Base-by-base conservation (phyloP, 768 basidiomycete species). In the Hericium rajendrae region DNA sequence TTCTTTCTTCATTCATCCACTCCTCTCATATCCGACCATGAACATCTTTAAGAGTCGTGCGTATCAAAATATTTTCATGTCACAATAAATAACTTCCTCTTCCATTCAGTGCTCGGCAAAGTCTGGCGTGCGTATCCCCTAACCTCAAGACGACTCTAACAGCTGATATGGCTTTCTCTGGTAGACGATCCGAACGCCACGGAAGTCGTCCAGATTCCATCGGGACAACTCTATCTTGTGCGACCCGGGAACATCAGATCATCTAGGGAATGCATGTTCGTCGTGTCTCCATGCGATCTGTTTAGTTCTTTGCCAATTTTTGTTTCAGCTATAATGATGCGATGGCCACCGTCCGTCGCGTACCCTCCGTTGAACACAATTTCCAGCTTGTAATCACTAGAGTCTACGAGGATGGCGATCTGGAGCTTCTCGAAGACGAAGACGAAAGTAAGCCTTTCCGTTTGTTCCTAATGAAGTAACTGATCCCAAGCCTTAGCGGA, bases 201-300 rank as follows among this genome's bases (percentile, higher is more conserved):
- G 37, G 95, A 98, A 72, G 88, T 98, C 41, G 91, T 94, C 52
- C 94, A 95, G 74, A 91, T 97, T 58, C 86, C 90, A 20, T 84
- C 86, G 38, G 95, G 95, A 2, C 88, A 92, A 69, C 81, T 99
- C 24, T 94, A 86, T 72, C 84, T 97, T 56, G 85, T 94, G 54
- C 82, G 95, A 40, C 90, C 93, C 41, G 93, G 91, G 55, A 90
- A 88, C 65, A 85, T 97, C 65, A 88, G 94, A 59, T 87, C 91
- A 20, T 89, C 89, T 20, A 76, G 94, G 64, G 95, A 98, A 78
- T 98, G 95, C 91, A 97, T 97, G 94, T 97, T 67, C 61, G 91
- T 75, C 28, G 15, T 38, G 15, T 20, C 13, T 38, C 48, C 13
- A 48, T 51, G 51, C 18, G 10, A 20, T 8, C 28, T 59, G 54